Evolutionary conservation across 768 basidiomycete species (phyloP).

Genomic region (Cystobasidium tubakii): DNA sequence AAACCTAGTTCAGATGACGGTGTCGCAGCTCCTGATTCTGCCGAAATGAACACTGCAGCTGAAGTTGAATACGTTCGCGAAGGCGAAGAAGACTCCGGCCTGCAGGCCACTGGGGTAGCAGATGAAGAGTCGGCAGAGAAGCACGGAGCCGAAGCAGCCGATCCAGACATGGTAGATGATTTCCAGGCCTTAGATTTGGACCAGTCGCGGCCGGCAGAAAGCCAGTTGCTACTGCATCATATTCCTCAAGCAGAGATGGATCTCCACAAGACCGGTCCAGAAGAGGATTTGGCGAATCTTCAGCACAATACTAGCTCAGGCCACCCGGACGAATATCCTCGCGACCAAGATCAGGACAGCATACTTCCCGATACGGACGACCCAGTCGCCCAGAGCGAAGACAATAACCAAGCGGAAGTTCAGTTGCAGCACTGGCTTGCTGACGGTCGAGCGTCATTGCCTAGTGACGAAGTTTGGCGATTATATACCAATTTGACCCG

Average conservation of each 20-base stretch:
- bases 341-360: not conserved
- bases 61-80: conserved; percentile 43
- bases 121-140: conserved; percentile 17
- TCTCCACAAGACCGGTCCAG: not conserved
- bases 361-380: not conserved
- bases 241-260: conserved; percentile 26
- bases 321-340: not conserved
- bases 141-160: not conserved
- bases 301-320: not conserved
- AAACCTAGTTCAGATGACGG: not conserved
- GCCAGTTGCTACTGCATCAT: conserved; percentile 10
- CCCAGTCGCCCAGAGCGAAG: conserved; percentile 58
- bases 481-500: conserved; percentile 83
- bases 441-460: conserved; percentile 47
- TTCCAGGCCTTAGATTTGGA: conserved; percentile 28
- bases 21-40: not conserved
- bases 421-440: conserved; percentile 25
- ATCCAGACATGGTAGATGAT: conserved; percentile 13
- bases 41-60: not conserved
- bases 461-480: conserved; percentile 76
- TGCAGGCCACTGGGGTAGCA: conserved; percentile 4
- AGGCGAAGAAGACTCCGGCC: conserved; percentile 15
- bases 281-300: not conserved
- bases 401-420: not conserved
- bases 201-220: conserved; percentile 14